These are phyloP conservation scores for Orbilia javanica DNA, from an alignment of 2,329 filamentous ascomycete genomes.

Conservation along the genomic window DNA sequence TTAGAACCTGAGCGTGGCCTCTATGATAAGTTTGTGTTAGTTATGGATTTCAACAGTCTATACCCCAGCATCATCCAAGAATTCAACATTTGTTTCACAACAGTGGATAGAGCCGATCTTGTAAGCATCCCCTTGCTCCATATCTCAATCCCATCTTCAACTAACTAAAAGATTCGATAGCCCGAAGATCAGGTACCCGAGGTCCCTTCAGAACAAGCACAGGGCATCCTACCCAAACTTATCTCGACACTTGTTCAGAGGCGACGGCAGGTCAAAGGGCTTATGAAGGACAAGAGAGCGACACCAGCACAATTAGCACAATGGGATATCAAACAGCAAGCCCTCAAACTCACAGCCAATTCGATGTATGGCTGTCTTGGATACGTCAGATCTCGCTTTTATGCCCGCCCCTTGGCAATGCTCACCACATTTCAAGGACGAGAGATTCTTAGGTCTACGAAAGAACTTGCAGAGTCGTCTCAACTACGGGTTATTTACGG, in stretches of 20 bases:
- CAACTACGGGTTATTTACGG: slow-evolving; percentile 96
- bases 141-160: not conserved
- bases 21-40: slow-evolving; percentile 97
- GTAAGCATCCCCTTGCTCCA: slow-evolving; percentile 68
- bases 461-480: slow-evolving; percentile 91
- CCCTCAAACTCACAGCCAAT: slow-evolving; percentile 96
- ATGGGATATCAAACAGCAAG: slow-evolving; percentile 98
- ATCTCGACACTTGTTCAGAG: slow-evolving; percentile 92
- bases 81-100: slow-evolving; percentile 99
- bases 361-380: slow-evolving; percentile 99
- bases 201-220: slow-evolving; percentile 80
- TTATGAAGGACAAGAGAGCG: slow-evolving; percentile 95
- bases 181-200: slow-evolving; percentile 91
- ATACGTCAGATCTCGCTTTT: slow-evolving; percentile 96
- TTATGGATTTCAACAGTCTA: slow-evolving; percentile 99
- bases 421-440: slow-evolving; percentile 97
- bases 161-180: slow-evolving; percentile 63
- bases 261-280: slow-evolving; percentile 89
- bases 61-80: slow-evolving; percentile 99
- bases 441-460: slow-evolving; percentile 95
- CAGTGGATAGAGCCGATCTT: slow-evolving; percentile 81
- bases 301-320: slow-evolving; percentile 88
- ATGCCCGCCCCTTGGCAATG: slow-evolving; percentile 92
- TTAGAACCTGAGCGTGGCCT: slow-evolving; percentile 98
- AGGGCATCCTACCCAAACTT: slow-evolving; percentile 87